Percentiles rank a stretch among this genome's conserved stretches.
phyloP scores from a whole-genome alignment of 106 monocot genomes.

The Allium fistulosum region DNA sequence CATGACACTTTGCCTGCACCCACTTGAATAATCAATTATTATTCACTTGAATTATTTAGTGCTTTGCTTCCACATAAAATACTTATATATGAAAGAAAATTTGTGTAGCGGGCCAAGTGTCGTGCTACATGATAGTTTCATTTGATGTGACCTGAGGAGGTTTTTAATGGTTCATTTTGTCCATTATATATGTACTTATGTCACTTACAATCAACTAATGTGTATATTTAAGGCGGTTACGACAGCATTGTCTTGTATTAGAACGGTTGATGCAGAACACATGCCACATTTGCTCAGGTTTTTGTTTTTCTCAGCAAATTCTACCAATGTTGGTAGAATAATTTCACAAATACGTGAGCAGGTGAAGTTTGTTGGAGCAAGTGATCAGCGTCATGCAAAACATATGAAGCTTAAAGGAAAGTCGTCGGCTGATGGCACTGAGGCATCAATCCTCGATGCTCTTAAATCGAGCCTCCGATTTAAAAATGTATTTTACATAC shows the following conservation, averaged over 20 bases:
- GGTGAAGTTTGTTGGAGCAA: slow-evolving; percentile 47
- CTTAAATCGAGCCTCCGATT: slow-evolving; percentile 62
- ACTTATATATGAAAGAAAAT: too few species aligned
- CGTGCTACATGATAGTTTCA: too few species aligned
- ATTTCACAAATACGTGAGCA: slow-evolving; percentile 76
- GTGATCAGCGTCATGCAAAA: slow-evolving; percentile 26
- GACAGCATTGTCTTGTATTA: slow-evolving; percentile 74
- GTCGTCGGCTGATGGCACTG: slow-evolving; percentile 30
- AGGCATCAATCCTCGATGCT: slow-evolving; percentile 58
- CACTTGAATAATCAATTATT: too few species aligned
- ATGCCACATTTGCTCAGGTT: slow-evolving; percentile 86
- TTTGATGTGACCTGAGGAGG: too few species aligned
- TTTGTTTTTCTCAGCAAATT: slow-evolving; percentile 64
- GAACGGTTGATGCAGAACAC: slow-evolving; percentile 61
- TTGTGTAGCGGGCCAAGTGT: too few species aligned
- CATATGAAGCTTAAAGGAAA: slow-evolving; percentile 78
- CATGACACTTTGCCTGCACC: too few species aligned
- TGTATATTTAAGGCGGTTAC: slow-evolving; percentile 50
- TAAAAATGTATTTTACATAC: slow-evolving; percentile 52
- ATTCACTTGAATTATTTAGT: too few species aligned
- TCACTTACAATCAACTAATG: neutral
- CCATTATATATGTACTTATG: too few species aligned
- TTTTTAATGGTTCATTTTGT: too few species aligned
- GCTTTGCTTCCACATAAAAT: too few species aligned
- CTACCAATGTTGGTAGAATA: slow-evolving; percentile 62